Evolutionary conservation across 1,284 basidiomycete genomes (phyloP).

Genomic region (Cystobasidiaceae sp.): DNA sequence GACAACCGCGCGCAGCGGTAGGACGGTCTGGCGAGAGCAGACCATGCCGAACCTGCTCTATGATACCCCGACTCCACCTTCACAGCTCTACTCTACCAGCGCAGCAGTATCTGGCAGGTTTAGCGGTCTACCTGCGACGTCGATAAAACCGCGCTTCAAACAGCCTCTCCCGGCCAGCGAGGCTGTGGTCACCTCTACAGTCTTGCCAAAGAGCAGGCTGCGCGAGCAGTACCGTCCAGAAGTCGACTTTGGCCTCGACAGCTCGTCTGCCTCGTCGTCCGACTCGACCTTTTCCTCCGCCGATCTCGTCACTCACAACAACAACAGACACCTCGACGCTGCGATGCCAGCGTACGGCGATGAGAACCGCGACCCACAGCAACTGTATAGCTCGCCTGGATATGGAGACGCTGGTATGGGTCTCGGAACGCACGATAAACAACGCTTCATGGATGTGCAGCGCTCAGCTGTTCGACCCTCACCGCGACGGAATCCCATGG

Average conservation of each 20-base stretch:
- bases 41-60: conserved; percentile 20
- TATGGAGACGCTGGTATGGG: conserved; percentile 24
- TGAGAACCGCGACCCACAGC: neutral
- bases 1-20: neutral
- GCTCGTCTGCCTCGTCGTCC: conserved; percentile 3
- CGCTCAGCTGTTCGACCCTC: neutral
- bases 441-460: conserved; percentile 18
- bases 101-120: neutral
- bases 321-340: neutral
- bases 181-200: conserved; percentile 10
- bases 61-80: conserved; percentile 28
- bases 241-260: conserved; percentile 12
- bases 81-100: conserved; percentile 19
- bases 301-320: conserved; percentile 19
- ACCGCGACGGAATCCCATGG: neutral
- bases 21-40: neutral
- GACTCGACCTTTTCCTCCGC: conserved; percentile 25
- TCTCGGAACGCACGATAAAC: conserved; percentile 13
- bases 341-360: neutral
- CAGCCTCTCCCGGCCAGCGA: conserved; percentile 2
- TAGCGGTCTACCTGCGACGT: neutral
- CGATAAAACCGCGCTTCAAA: neutral
- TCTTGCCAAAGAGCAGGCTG: conserved; percentile 18
- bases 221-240: conserved; percentile 18
- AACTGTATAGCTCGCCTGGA: conserved; percentile 9